Percentiles rank a stretch among this genome's conserved stretches.
Conservation (phyloP, 2,329 filamentous ascomycete species). For the Stagonosporopsis rhizophila region DNA sequence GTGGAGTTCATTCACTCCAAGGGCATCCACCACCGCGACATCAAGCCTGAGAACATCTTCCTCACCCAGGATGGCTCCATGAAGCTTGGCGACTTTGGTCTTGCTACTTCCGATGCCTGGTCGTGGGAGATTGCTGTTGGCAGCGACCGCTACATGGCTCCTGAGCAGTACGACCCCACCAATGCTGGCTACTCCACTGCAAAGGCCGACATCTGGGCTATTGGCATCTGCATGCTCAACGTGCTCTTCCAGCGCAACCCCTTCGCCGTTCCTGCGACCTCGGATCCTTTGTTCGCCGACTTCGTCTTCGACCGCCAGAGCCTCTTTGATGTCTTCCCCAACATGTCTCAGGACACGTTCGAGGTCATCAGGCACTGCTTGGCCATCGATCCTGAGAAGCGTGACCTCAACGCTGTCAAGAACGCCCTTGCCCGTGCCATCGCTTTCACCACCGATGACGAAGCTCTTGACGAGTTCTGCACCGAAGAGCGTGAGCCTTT, state of each 20-base stretch:
- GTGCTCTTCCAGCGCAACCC: constrained; percentile 96
- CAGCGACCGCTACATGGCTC: constrained; percentile 98
- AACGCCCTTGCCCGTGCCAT: constrained; percentile 80
- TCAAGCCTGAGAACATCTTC: constrained; percentile 99
- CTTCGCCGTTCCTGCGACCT: constrained; percentile 86
- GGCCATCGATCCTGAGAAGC: constrained; percentile 87
- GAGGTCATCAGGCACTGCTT: constrained; percentile 91
- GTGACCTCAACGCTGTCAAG: constrained; percentile 79
- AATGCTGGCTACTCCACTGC: constrained; percentile 89
- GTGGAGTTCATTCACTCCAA: constrained; percentile 90
- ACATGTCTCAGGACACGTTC: constrained; percentile 98
- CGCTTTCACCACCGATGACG: constrained; percentile 93
- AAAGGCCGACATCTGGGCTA: constrained; percentile 94
- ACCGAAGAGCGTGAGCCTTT: constrained; percentile 78
- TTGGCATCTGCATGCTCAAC: constrained; percentile 95
- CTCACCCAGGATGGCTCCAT: constrained; percentile 83
- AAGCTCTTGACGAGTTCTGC: constrained; percentile 92
- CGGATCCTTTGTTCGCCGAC: constrained; percentile 92
- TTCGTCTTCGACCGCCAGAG: constrained; percentile 93
- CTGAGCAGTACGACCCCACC: constrained; percentile 93
- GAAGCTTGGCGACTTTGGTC: constrained; percentile 96
- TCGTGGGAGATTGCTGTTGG: constrained; percentile 92
- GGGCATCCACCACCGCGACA: constrained; percentile 94
- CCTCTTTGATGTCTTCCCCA: constrained; percentile 96
- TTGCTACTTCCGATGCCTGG: constrained; percentile 89